Conservation (phyloP, 441 rosid genomes). For the Populus trichocarpa region DNA sequence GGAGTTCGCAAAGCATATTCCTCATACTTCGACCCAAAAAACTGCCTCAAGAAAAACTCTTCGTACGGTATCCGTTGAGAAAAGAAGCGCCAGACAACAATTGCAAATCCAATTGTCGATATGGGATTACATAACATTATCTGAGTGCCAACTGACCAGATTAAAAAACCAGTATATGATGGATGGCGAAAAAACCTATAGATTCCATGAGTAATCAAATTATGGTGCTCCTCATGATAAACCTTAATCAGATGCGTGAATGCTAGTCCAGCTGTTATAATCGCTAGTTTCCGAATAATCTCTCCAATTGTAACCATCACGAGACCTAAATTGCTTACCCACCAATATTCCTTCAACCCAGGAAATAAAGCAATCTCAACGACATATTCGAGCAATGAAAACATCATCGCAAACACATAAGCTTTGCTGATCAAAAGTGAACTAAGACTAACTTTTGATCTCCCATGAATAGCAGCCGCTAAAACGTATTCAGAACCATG, state of each 20-base stretch:
- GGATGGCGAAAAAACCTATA: constrained; percentile 71
- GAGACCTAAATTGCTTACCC: constrained; percentile 68
- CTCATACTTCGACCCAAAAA: constrained; percentile 51
- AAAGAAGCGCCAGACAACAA: constrained; percentile 67
- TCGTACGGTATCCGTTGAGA: constrained; percentile 61
- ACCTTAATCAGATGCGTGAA: constrained; percentile 70
- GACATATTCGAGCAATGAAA: constrained; percentile 55
- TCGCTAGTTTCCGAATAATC: constrained; percentile 53
- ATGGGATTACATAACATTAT: constrained; percentile 82
- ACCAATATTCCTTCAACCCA: constrained; percentile 53
- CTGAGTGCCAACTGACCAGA: constrained; percentile 81
- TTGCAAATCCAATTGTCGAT: constrained; percentile 46
- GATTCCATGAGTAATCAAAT: constrained; percentile 59
- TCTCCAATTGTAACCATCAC: constrained; percentile 56
- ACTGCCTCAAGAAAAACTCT: constrained; percentile 60
- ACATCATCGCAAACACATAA: constrained; percentile 58
- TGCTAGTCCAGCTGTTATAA: constrained; percentile 64
- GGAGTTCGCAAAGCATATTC: constrained; percentile 53
- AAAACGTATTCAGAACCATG: constrained; percentile 65
- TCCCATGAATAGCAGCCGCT: constrained; percentile 56
- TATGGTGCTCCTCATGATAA: constrained; percentile 59
- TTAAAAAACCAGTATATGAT: constrained; percentile 66
- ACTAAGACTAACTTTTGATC: constrained; percentile 45
- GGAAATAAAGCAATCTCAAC: constrained; percentile 55
- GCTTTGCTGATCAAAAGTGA: constrained; percentile 66